These are phyloP conservation scores for Ophidiomyces ophidiicola DNA, from an alignment of 2,329 filamentous ascomycete species.

Conservation along the genomic window DNA sequence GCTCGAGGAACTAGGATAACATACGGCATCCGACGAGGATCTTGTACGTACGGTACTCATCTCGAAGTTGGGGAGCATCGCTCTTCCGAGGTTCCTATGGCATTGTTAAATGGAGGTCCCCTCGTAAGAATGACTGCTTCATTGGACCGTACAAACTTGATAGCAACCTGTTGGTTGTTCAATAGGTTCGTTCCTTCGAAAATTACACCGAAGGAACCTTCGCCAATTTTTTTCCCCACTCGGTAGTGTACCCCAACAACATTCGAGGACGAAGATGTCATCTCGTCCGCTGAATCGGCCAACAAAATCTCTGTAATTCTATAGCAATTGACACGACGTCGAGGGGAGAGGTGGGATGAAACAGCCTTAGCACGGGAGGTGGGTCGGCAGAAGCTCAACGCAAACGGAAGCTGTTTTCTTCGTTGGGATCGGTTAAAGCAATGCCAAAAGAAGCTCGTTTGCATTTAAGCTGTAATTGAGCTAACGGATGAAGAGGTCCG, in stretches of 20 bases:
- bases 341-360: neutral
- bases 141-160: constrained; percentile 78
- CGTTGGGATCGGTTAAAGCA: neutral
- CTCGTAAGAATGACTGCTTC: neutral
- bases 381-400: neutral
- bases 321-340: neutral
- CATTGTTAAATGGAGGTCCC: constrained; percentile 16
- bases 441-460: neutral
- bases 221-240: constrained; percentile 98
- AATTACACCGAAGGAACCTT: constrained; percentile 96
- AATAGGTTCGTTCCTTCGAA: constrained; percentile 97
- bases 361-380: neutral
- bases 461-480: neutral
- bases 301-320: neutral
- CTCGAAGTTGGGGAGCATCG: constrained; percentile 90
- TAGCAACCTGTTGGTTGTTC: constrained; percentile 98
- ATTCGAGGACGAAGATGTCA: constrained; percentile 86
- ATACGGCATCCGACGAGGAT: constrained; percentile 97
- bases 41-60: constrained; percentile 99
- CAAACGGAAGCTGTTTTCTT: neutral
- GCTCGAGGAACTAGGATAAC: constrained; percentile 33
- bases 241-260: constrained; percentile 98
- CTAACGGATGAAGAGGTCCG: too few relatives aligned
- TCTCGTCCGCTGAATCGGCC: constrained; percentile 31
- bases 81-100: constrained; percentile 92